These are phyloP conservation scores for Arxiozyma bovina DNA, from an alignment of 1,139 yeast species.

Conservation along the genomic window DNA sequence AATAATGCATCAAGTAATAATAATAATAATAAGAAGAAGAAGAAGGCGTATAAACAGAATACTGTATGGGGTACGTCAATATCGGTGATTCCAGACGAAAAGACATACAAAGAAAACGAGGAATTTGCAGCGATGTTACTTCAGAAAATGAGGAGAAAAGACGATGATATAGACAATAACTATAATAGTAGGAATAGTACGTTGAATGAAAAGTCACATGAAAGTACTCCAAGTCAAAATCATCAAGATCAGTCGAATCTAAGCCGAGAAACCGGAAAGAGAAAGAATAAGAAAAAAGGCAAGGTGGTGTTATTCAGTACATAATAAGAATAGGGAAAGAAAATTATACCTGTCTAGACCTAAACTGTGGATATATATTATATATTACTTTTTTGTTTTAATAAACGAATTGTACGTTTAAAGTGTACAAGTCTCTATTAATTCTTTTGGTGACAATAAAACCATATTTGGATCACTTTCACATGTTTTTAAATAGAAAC, in stretches of 20 bases:
- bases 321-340: conserved; percentile 7
- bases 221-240: background rate
- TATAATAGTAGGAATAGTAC: background rate
- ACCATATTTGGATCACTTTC: no score
- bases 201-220: background rate
- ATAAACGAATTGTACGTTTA: no score
- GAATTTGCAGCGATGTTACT: conserved; percentile 27
- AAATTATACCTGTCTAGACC: background rate
- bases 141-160: conserved; percentile 14
- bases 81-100: conserved; percentile 31
- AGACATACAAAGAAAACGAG: conserved; percentile 20
- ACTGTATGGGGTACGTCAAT: conserved; percentile 60
- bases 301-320: conserved; percentile 26
- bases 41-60: conserved; percentile 26
- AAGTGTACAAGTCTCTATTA: no score
- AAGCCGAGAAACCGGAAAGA: background rate
- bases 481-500: no score
- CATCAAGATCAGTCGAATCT: background rate
- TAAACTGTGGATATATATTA: no score
- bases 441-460: no score
- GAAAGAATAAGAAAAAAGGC: conserved; percentile 20
- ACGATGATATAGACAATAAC: background rate
- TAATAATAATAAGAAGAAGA: no score
- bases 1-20: background rate
- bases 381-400: no score